A percentile compares a stretch with the other conserved stretches of the same genome.
These are phyloP conservation scores for Plectosphaerella cucumerina DNA, from an alignment of 2,329 filamentous ascomycete genomes.

Conservation along the genomic window DNA sequence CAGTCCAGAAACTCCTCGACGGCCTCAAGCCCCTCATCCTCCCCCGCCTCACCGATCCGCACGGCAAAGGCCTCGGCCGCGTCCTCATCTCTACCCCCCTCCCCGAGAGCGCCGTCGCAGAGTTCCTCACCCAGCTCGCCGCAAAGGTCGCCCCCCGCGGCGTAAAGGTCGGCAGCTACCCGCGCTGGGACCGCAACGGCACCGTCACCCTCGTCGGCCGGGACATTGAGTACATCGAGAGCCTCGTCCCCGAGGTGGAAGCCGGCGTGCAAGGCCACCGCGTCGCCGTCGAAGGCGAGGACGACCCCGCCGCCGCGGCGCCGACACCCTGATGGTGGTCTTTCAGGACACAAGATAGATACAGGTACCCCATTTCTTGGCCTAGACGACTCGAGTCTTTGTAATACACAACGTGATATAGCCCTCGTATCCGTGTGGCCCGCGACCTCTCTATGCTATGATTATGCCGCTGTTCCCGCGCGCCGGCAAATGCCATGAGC, in stretches of 20 bases:
- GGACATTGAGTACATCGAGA: conserved; percentile 75
- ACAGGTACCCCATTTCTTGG: too few species aligned
- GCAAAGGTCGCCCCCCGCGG: conserved; percentile 67
- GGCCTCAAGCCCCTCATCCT: conserved; percentile 68
- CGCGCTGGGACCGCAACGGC: conserved; percentile 87
- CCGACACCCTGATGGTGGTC: not conserved
- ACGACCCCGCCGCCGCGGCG: conserved; percentile 35
- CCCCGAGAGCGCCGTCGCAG: conserved; percentile 79
- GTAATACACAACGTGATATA: too few species aligned
- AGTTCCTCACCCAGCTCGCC: conserved; percentile 77
- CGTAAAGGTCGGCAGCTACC: conserved; percentile 94
- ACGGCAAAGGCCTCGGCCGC: conserved; percentile 74
- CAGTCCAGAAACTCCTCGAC: conserved; percentile 71
- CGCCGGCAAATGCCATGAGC: too few species aligned
- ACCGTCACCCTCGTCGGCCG: conserved; percentile 81
- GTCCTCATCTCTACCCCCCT: conserved; percentile 84
- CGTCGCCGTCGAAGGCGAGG: conserved; percentile 67
- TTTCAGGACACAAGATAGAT: too few species aligned
- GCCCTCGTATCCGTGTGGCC: too few species aligned
- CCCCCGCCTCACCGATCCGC: conserved; percentile 70
- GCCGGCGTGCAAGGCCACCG: conserved; percentile 69
- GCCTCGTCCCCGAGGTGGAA: conserved; percentile 72
- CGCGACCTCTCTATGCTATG: too few species aligned
- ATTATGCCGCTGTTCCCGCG: too few species aligned
- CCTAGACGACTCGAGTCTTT: too few species aligned